These are phyloP conservation scores for Dioszegia aurantiaca DNA, from an alignment of 768 basidiomycete species.

Conservation along the genomic window DNA sequence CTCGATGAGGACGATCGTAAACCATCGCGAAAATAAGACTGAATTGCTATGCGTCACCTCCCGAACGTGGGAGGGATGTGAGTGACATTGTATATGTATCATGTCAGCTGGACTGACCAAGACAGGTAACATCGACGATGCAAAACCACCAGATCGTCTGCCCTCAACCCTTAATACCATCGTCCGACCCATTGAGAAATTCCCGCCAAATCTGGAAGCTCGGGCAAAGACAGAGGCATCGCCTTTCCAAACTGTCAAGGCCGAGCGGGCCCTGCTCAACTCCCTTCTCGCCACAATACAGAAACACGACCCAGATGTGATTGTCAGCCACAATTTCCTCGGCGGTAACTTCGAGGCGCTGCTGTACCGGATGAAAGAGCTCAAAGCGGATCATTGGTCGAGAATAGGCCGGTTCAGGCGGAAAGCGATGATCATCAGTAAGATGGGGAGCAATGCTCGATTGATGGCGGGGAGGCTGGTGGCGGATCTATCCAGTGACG, in stretches of 20 bases:
- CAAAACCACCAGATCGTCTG: constrained; percentile 81
- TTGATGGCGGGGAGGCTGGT: constrained; percentile 81
- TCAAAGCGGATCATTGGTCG: constrained; percentile 91
- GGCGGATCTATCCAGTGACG: constrained; percentile 90
- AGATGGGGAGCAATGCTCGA: constrained; percentile 62
- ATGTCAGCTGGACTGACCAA: not conserved
- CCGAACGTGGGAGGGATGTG: constrained; percentile 75
- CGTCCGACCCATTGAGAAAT: constrained; percentile 81
- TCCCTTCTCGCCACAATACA: constrained; percentile 77
- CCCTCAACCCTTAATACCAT: constrained; percentile 81
- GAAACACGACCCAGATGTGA: constrained; percentile 87
- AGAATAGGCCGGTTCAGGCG: constrained; percentile 85
- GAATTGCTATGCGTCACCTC: constrained; percentile 84
- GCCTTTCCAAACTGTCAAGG: constrained; percentile 67
- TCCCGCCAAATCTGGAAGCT: constrained; percentile 78
- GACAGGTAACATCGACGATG: constrained; percentile 81
- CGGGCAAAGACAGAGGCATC: constrained; percentile 64
- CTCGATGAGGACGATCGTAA: constrained; percentile 82
- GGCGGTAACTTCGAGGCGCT: constrained; percentile 86
- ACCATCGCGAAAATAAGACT: constrained; percentile 88
- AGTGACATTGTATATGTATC: constrained; percentile 42
- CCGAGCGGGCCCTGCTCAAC: constrained; percentile 81
- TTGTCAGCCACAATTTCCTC: constrained; percentile 91
- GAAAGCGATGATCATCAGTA: constrained; percentile 62
- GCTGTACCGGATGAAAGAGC: constrained; percentile 82